Evolutionary conservation across 176 grass and related monocot species (phyloP).

Genomic region (Oryza nivara): DNA sequence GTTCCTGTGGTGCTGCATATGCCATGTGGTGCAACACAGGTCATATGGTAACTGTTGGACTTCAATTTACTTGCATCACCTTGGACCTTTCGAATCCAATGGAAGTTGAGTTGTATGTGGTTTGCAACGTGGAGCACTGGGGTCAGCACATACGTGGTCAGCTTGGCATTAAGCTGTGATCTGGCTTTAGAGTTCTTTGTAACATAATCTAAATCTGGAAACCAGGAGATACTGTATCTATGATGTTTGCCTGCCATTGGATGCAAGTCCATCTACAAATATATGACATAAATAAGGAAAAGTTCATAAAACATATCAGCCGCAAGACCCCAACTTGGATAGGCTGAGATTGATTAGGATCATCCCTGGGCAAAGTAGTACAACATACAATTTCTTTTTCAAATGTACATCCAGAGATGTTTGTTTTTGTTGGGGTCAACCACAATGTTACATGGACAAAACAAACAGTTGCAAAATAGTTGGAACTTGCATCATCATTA

Average conservation of each 20-base stretch:
- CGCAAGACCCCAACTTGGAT: background rate
- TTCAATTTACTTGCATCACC: background rate
- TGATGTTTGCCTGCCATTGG: background rate
- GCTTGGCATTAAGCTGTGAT: background rate
- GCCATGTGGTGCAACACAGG: background rate
- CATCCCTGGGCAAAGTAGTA: background rate
- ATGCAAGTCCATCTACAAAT: background rate
- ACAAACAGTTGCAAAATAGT: constrained; percentile 18
- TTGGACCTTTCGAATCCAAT: constrained; percentile 11
- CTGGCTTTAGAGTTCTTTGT: background rate
- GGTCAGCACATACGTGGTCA: background rate
- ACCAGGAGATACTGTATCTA: background rate
- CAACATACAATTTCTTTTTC: background rate
- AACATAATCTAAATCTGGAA: background rate
- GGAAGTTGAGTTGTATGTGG: background rate
- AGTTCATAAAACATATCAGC: background rate
- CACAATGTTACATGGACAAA: background rate
- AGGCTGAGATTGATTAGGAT: background rate
- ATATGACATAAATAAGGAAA: background rate
- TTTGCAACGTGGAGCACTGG: constrained; percentile 6
- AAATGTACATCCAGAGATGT: background rate
- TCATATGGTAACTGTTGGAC: background rate
- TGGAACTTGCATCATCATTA: constrained; percentile 17
- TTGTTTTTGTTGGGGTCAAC: background rate
- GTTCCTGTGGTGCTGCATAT: background rate